These are phyloP conservation scores for Albugo laibachii DNA, from an alignment of 352 stramenopile genomes.

Conservation along the genomic window DNA sequence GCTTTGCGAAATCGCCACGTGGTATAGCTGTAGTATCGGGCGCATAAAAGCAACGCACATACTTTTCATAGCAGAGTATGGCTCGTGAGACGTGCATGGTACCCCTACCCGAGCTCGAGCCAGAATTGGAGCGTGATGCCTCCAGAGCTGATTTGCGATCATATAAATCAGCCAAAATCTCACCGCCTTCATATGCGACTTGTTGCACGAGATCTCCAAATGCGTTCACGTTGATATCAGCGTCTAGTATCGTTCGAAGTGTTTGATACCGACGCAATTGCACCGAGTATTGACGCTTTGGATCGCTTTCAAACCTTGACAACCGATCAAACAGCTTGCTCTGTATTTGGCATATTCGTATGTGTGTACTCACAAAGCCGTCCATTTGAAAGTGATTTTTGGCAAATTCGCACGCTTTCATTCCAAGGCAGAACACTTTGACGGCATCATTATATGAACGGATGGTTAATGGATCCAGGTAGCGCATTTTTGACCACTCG, in stretches of 20 bases:
- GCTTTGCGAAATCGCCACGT: too few species aligned
- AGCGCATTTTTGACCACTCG: background rate
- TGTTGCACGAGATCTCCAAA: conserved; percentile 40
- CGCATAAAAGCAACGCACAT: conserved; percentile 41
- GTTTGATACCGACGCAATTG: conserved; percentile 26
- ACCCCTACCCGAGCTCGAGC: conserved; percentile 13
- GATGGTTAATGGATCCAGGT: conserved; percentile 9
- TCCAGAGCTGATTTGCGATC: conserved; percentile 21
- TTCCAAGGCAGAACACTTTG: conserved; percentile 38
- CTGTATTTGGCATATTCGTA: conserved; percentile 32
- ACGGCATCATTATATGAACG: conserved; percentile 27
- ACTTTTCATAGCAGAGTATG: conserved; percentile 49
- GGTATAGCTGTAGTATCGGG: conserved; percentile 8
- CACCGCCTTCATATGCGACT: conserved; percentile 36
- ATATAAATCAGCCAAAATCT: conserved; percentile 33
- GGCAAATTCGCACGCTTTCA: conserved; percentile 19
- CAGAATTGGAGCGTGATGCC: too few species aligned
- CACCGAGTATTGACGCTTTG: conserved; percentile 43
- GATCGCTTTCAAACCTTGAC: conserved; percentile 25
- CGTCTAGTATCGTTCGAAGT: conserved; percentile 20
- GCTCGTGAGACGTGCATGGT: conserved; percentile 31
- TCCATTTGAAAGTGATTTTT: conserved; percentile 31
- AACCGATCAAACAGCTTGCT: conserved; percentile 35
- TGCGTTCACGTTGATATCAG: conserved; percentile 27
- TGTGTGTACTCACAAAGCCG: conserved; percentile 42